Base-by-base conservation (phyloP, 768 basidiomycete genomes). In the Kwoniella botswanensis region DNA sequence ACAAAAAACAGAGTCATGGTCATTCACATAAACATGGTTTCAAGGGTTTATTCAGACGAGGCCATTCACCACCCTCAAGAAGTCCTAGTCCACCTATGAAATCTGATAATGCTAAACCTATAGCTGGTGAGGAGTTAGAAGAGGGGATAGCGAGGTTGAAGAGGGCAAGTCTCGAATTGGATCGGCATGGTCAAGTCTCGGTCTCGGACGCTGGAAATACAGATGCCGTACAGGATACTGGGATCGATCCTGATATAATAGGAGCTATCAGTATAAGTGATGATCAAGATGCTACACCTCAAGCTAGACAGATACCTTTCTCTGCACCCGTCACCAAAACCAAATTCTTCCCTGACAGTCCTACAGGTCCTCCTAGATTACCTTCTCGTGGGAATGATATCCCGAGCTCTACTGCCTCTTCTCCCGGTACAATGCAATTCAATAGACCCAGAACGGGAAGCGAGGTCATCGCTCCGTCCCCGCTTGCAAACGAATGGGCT, bases 401-500 rank as follows among this genome's bases (percentile, higher is more conserved):
- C 26, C 68, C 57, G 9, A 63, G 56, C 11, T 66, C 58, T 12
- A 61, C 71, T n/a, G 55, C 63, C 9, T 65, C 56, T 60, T 44
- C 61, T 63, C 43, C 63, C 22, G 15, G 61, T 22, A 50, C 58
- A 13, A 43, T 68, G 17, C 58, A 57, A 0, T 68, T 70, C 63
- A 68, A 67, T n/a, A 54, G 76, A 26, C 71, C 76, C 7, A 65
- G 78, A 63, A 74, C 72, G 42, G 77, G 74, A 13, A 79, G 78
- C 53, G 80, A 78, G 57, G 80, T 82, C 21, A 73, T 80, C 29
- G 76, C 71, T 1, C 82, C 82, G 15, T 78, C 76, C 60, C 82
- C 82, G 12, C 60, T 82, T 18, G 79, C 78, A 13, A 78, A 79
- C 26, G 80, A 80, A 50, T 82, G 79, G 79, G 77, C 73, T 7